Base-by-base conservation (phyloP, 805 yeast genomes). In the Candida multigemmis region DNA sequence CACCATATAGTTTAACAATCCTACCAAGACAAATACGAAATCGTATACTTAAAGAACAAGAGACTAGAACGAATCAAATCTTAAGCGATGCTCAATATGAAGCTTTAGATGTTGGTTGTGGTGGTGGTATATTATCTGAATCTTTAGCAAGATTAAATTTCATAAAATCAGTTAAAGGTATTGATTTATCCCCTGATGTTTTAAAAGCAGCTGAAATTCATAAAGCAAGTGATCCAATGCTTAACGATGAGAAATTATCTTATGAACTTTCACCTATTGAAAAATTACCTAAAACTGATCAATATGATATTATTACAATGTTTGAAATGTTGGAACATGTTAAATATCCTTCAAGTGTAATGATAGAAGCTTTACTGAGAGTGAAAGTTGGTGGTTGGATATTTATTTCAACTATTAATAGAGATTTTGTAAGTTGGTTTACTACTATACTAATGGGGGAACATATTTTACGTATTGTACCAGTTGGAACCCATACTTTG, bases 281-380 rank as follows among this genome's bases (percentile, higher is more conserved):
- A 36, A 73, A 71, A 19, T 36, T 77, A 14, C 55, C 59, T 5
- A 30, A 40, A 5, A 42, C 50, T 7, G 73, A 65, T 10, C 56
- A 55, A 25, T 89, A 56, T 50, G 94, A 91, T 46, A 50, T 87
- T 3, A 76, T 91, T 4, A 84, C 96, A 2, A 71, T 87, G 72
- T 84, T 89, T 67, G 99, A 91, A 50, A 77, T 91, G 73, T 62
- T 91, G 19, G 99, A 91, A 50, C 99, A 91, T 48, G 96, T 91
- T 3, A 84, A 82, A 32, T 68, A 73, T 33, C 98, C 99, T 0
- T 56, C 83, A 0, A 72, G 68, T 28, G 79, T 87, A 10, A 52
- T 91, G 30, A 50, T 61, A n/a, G 70, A 68, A 25, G 93, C 93
- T 0, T 60, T 86, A 47, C 43, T 57, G 19, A 73, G 74, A 33